Base-by-base conservation (phyloP, 306 rosid species). In the Luffa acutangula region DNA sequence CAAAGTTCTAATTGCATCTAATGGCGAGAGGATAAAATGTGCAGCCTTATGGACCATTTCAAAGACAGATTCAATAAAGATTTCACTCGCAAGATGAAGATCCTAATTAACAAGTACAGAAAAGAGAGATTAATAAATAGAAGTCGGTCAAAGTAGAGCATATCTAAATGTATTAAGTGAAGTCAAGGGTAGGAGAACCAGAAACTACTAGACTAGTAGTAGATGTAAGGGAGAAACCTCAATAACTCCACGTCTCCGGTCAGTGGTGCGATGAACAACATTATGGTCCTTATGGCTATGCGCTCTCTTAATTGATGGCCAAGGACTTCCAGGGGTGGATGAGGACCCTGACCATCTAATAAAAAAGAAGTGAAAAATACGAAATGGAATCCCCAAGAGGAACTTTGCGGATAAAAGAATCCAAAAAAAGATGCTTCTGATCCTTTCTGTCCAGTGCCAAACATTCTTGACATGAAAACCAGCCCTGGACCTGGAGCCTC, bases 161-260 rank as follows among this genome's bases (percentile, higher is more conserved):
- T 62, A 41, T 43, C 76, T 1, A 42, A 11, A 20, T 70, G 54
- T 39, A 9, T 57, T 46, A 82, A 58, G 48, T 71, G 36, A 71
- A 71, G 41, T 45, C 17, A 71, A 37, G 43, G 41, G 11, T 41
- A 9, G 45, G 41, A n/a, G 36, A 58, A 18, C 20, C 34, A 21
- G 64, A 20, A 18, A 2, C 20, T 34, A 66, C 53, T 57, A 58
- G 31, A 25, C 31, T 25, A 25, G 0, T 25, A 25, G 76, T 41
- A 67, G 48, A 20, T 43, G 18, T 62, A 76, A 57, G 33, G 80
- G 64, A 60, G 33, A 81, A 73, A 94, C 98, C 98, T 94, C 98
- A 82, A 94, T 85, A 72, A 94, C 85, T 83, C 98, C 98, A 25
- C 97, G 94, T 51, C 98, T 94, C 86, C 92, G 85, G 81, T 94